Percentiles rank a stretch among this genome's conserved stretches.
Conservation (phyloP, 2,329 filamentous ascomycete species). For the Cytospora schulzeri region DNA sequence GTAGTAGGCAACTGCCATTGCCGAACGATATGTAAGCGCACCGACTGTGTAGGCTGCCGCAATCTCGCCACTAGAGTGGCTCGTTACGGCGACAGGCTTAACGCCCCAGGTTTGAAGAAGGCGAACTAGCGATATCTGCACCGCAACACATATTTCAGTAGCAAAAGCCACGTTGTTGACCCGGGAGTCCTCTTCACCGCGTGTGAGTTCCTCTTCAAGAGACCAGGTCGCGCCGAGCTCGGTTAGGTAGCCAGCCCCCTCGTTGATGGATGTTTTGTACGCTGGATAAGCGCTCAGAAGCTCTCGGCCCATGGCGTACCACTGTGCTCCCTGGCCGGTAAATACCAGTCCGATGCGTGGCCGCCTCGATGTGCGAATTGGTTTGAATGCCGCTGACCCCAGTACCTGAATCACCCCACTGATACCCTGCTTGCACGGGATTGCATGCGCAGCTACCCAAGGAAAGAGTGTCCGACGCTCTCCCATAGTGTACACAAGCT, state of each 20-base stretch:
- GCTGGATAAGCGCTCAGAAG: constrained; percentile 29
- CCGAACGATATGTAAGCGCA: constrained; percentile 22
- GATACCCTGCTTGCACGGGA: too few species aligned
- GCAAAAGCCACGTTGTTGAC: constrained; percentile 29
- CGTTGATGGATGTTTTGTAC: constrained; percentile 29
- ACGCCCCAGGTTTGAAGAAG: constrained; percentile 38
- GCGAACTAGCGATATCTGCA: constrained; percentile 49
- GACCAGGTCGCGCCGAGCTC: constrained; percentile 33
- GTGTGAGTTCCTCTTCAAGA: constrained; percentile 21
- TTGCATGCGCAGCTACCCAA: not conserved
- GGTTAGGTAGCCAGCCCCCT: constrained; percentile 28
- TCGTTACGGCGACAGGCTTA: constrained; percentile 37
- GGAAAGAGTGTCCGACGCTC: constrained; percentile 11
- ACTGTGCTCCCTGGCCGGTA: constrained; percentile 41
- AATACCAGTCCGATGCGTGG: constrained; percentile 29
- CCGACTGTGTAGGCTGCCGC: constrained; percentile 40
- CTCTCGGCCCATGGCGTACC: constrained; percentile 33
- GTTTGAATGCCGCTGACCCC: constrained; percentile 13
- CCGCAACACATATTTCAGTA: constrained; percentile 41
- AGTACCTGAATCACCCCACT: constrained; percentile 11
- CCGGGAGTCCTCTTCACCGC: constrained; percentile 22
- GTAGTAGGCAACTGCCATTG: constrained; percentile 30
- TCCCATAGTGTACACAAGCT: constrained; percentile 13
- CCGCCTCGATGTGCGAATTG: constrained; percentile 1
- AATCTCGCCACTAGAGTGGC: constrained; percentile 46